A percentile compares a stretch with the other conserved stretches of the same genome.
Evolutionary conservation across 179 eudicot species (phyloP).

Genomic region (Beta corolliflora): DNA sequence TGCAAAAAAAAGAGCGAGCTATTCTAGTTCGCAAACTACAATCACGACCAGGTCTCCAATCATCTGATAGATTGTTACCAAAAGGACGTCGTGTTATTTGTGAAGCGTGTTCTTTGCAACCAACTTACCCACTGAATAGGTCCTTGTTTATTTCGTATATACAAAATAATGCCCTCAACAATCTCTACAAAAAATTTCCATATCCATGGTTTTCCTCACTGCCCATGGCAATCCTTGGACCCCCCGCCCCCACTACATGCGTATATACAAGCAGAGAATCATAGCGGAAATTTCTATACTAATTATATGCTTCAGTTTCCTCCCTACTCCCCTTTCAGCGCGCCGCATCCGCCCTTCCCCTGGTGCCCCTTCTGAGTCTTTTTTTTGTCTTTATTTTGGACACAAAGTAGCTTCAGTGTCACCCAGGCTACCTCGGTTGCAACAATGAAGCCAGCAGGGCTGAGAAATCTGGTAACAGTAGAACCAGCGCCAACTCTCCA

Average conservation of each 20-base stretch:
- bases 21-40: too few species aligned
- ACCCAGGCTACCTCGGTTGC: background rate
- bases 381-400: background rate
- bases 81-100: too few species aligned
- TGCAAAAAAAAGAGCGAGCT: too few species aligned
- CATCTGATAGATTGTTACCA: too few species aligned
- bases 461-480: background rate
- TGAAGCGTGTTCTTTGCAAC: too few species aligned
- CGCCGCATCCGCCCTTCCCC: background rate
- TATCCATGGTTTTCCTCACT: constrained; percentile 21
- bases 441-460: constrained; percentile 1
- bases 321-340: background rate
- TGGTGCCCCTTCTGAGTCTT: background rate
- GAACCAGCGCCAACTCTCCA: constrained; percentile 6
- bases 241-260: constrained; percentile 13
- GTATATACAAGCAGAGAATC: constrained; percentile 18
- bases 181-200: constrained; percentile 45
- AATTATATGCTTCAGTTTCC: constrained; percentile 6
- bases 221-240: constrained; percentile 22
- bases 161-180: constrained; percentile 43
- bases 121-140: too few species aligned
- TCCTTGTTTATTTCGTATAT: constrained; percentile 22
- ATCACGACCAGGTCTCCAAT: too few species aligned
- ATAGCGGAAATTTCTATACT: constrained; percentile 4
- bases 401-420: background rate